Conservation (phyloP, 1,139 yeast species). For the Pichia cactophila region DNA sequence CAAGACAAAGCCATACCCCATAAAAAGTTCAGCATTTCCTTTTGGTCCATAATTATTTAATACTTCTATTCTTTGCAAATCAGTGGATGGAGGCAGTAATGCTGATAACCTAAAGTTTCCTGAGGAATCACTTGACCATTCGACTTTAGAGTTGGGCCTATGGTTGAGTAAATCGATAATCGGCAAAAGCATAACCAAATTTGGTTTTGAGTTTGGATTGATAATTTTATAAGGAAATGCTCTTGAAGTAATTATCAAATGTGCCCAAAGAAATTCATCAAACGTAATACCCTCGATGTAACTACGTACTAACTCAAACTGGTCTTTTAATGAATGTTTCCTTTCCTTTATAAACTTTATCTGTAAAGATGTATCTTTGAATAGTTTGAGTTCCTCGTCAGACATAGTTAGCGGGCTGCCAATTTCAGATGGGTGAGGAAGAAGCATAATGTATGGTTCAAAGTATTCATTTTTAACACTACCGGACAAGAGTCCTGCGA, state of each 20-base stretch:
- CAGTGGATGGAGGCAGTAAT: constrained; percentile 11
- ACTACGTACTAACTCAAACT: constrained; percentile 10
- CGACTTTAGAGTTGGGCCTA: constrained; percentile 48
- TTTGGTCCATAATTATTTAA: constrained; percentile 83
- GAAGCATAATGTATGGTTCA: constrained; percentile 46
- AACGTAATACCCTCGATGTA: constrained; percentile 44
- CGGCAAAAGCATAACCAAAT: constrained; percentile 67
- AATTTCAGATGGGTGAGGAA: constrained; percentile 46
- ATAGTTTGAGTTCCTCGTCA: constrained; percentile 37
- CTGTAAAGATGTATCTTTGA: constrained; percentile 51
- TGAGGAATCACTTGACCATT: constrained; percentile 39
- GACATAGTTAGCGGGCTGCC: constrained; percentile 61
- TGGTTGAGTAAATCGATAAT: constrained; percentile 75
- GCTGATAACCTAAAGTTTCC: constrained; percentile 14
- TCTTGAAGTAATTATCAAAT: constrained; percentile 66
- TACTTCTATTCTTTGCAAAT: constrained; percentile 33
- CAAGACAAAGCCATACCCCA: constrained; percentile 65
- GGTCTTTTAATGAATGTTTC: constrained; percentile 9
- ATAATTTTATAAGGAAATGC: constrained; percentile 64
- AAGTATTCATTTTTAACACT: constrained; percentile 10
- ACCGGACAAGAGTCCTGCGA: constrained; percentile 11
- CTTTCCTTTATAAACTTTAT: constrained; percentile 13
- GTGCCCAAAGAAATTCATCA: constrained; percentile 66
- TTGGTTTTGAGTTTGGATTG: constrained; percentile 29
- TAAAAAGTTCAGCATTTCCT: constrained; percentile 70